A percentile compares a stretch with the other conserved stretches of the same genome.
Conservation (phyloP, 2,329 filamentous ascomycete genomes). For the Trichoderma harzianum region DNA sequence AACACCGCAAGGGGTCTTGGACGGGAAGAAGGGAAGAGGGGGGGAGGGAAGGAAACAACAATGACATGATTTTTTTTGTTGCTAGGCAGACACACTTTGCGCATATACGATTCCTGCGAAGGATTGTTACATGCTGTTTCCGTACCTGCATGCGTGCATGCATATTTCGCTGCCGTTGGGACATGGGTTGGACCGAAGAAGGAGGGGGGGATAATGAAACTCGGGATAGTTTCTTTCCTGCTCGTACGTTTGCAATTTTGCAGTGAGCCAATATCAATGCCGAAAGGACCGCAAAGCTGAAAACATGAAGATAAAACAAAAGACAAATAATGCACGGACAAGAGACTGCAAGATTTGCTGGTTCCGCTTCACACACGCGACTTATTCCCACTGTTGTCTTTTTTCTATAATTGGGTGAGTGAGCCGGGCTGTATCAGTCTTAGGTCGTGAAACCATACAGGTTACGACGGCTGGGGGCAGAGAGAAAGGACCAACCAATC, state of each 20-base stretch:
- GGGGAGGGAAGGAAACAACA: background rate
- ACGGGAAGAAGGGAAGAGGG: background rate
- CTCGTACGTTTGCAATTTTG: background rate
- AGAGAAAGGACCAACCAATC: background rate
- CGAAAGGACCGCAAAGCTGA: background rate
- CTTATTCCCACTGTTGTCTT: background rate
- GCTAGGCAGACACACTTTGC: background rate
- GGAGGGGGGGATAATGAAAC: background rate
- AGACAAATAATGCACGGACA: background rate
- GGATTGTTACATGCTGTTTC: constrained; percentile 6
- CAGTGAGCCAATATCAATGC: background rate
- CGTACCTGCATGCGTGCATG: constrained; percentile 4
- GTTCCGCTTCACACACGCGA: background rate
- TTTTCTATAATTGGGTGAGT: background rate
- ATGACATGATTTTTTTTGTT: background rate
- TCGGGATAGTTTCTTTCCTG: background rate
- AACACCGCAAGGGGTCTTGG: background rate
- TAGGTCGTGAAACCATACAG: background rate
- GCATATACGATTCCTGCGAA: background rate
- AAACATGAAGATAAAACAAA: background rate
- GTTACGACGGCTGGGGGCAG: background rate
- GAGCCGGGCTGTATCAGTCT: background rate
- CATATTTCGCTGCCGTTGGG: background rate
- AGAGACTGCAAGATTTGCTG: background rate
- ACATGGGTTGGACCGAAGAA: background rate